Evolutionary conservation across 495 filamentous ascomycete genomes (phyloP).

Genomic region (Podospora pseudopauciseta): DNA sequence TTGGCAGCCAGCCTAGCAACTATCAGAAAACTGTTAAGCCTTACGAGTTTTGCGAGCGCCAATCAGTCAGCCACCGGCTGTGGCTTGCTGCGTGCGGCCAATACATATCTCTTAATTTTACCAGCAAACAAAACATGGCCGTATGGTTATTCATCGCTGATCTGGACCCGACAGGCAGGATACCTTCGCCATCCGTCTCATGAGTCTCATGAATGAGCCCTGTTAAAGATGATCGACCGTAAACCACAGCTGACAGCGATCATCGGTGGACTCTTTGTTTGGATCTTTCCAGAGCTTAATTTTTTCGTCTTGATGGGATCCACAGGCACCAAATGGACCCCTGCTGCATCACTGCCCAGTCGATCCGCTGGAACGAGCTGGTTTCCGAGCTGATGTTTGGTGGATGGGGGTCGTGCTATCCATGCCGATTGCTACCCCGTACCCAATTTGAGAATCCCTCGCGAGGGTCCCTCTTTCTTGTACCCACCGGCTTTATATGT

Average conservation of each 20-base stretch:
- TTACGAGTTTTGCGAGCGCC: conserved; percentile 2
- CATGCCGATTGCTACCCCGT: not conserved
- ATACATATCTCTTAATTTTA: not conserved
- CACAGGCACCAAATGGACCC: not conserved
- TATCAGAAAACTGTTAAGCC: not conserved
- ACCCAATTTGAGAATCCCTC: not conserved
- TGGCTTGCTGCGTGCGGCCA: not conserved
- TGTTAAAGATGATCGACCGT: not conserved
- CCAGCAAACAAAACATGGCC: not conserved
- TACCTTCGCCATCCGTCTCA: not conserved
- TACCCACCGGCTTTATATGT: not conserved
- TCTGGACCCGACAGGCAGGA: not conserved
- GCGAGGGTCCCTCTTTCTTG: not conserved
- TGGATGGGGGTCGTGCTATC: conserved; percentile 1
- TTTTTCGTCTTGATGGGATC: conserved; percentile 6
- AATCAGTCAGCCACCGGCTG: not conserved
- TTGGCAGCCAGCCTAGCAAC: not conserved
- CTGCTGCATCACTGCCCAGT: not conserved
- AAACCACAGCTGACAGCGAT: not conserved
- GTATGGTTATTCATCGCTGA: not conserved
- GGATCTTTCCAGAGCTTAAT: conserved; percentile 1
- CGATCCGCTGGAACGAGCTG: not conserved
- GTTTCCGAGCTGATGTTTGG: not conserved
- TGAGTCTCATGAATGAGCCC: not conserved
- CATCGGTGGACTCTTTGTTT: not conserved